Base-by-base conservation (phyloP, 805 yeast species). In the Wickerhamomyces rabaulensis region DNA sequence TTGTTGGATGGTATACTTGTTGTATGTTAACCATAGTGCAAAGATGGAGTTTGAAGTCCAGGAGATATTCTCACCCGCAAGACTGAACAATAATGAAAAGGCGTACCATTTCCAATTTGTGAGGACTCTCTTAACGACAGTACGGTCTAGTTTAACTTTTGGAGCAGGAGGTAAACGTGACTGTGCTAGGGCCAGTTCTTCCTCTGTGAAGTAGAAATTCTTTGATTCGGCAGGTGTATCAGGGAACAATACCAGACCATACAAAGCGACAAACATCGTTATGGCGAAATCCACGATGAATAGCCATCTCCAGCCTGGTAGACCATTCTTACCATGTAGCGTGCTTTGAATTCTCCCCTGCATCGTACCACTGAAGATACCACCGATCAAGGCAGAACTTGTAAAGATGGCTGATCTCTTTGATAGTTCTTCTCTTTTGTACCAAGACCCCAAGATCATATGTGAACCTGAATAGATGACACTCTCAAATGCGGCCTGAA, bases 21-120 rank as follows among this genome's bases (percentile, higher is more conserved):
- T 62, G 46, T 67, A 50, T 40, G 66, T 55, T 47, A 76, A 57
- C 77, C 79, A 76, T 27, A 76, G 55, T 2, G 79, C 68, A 52
- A 75, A 72, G 9, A 75, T 63, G 5, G 76, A 58, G 57, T 75
- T 75, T 15, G 73, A 62, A 7, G 70, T 68, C 52, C 67, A 73
- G 13, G 77, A 69, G 43, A 70, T 69, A 48, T 71, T 72, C 46
- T 71, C 75, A 50, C 78, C 79, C 20, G 76, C 78, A 17, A 74
- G 55, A 1, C 70, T 63, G 80, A 80, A 78, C 9, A 76, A 70
- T 9, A 74, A 52, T 9, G 78, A 70, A 50, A 78, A 76, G 37
- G 74, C 57, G 68, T 75, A 79, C 75, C 74, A 74, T 55, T 76
- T 80, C 83, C 83, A 80, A 40, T 72, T 65, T 8, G 70, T 70